phyloP scores from a whole-genome alignment of 768 basidiomycete genomes.

The Strobilomyces echinocephalus region DNA sequence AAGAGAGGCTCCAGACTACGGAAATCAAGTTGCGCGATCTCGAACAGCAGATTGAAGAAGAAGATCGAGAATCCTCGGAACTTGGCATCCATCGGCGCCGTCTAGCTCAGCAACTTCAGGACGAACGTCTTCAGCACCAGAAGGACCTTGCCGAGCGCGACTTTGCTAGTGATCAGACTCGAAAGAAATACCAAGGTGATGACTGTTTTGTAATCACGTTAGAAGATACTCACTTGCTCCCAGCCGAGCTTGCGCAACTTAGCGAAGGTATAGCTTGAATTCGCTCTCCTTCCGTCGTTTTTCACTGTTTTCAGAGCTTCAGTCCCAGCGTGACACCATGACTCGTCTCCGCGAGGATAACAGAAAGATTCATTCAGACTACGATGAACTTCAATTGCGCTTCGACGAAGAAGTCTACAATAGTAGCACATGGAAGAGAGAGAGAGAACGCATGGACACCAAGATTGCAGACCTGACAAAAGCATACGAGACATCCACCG shows the following conservation, averaged over 20 bases:
- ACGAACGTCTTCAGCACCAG: constrained; percentile 71
- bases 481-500: constrained; percentile 68
- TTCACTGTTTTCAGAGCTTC: constrained; percentile 49
- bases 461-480: constrained; percentile 73
- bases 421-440: constrained; percentile 79
- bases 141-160: constrained; percentile 79
- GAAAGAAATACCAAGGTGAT: constrained; percentile 82
- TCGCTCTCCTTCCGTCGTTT: not conserved
- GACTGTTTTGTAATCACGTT: not conserved
- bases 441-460: constrained; percentile 80
- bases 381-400: constrained; percentile 68
- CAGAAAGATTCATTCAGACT: constrained; percentile 69
- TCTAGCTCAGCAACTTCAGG: constrained; percentile 71
- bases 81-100: constrained; percentile 60
- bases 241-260: constrained; percentile 73
- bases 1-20: constrained; percentile 45
- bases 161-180: constrained; percentile 72
- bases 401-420: constrained; percentile 77
- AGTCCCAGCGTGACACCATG: constrained; percentile 71
- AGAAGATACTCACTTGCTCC: constrained; percentile 5
- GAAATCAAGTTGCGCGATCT: constrained; percentile 55
- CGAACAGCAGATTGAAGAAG: constrained; percentile 60
- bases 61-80: constrained; percentile 62
- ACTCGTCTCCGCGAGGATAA: constrained; percentile 77
- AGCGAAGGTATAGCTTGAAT: constrained; percentile 56